Evolutionary conservation across 73 alveolate genomes (phyloP).

Genomic region (Diophrys appendiculata): DNA sequence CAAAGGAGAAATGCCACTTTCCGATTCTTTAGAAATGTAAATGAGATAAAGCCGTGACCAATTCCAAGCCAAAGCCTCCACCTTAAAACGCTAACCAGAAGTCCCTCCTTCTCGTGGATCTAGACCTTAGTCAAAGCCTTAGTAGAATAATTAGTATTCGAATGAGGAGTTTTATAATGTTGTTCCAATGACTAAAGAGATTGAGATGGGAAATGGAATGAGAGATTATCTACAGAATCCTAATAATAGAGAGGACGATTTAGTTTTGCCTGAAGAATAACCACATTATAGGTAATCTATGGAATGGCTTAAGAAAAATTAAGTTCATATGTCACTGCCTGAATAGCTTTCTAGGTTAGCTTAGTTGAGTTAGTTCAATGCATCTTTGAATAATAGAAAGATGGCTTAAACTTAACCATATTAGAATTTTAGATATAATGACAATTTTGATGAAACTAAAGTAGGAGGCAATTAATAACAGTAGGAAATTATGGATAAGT

Average conservation of each 20-base stretch:
- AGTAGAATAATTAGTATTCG: no score
- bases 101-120: no score
- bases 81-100: no score
- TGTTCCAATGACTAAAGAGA: not conserved
- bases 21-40: not conserved
- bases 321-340: not conserved
- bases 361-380: not conserved
- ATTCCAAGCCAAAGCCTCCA: not conserved
- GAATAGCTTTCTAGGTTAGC: not conserved
- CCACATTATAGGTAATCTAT: not conserved
- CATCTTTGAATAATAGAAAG: not conserved
- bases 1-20: not conserved
- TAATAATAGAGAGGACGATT: not conserved
- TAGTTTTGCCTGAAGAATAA: not conserved
- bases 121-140: no score
- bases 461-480: not conserved
- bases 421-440: not conserved
- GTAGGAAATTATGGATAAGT: not conserved
- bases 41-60: not conserved
- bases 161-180: no score
- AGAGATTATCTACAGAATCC: not conserved
- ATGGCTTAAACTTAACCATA: not conserved
- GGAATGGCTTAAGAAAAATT: not conserved
- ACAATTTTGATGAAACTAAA: not conserved
- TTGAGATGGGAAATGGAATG: not conserved